Evolutionary conservation across 176 grass and related monocot species (phyloP), one percentile per base, ranked within the genome.

Genomic region (Ananas comosus): DNA sequence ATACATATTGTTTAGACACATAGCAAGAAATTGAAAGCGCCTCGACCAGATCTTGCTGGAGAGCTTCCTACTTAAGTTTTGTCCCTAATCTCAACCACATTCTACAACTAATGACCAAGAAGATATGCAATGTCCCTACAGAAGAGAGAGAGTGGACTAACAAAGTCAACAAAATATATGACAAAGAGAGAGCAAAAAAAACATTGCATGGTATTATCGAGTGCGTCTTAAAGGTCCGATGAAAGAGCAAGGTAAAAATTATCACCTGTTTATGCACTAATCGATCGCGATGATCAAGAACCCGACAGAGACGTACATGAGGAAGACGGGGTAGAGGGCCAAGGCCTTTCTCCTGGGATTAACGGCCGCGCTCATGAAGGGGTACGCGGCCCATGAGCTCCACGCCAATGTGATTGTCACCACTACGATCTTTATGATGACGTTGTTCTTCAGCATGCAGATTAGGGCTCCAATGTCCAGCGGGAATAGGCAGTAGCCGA

Each of bases 321-420:
- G 95, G 77, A 91, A 94, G 2, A 99, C 95, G 3, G 90, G 95
- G 79, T 99, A 94, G 18, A 86, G 67, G 49, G 95, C 90, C 72
- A 99, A 75, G 75, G 90, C 95, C 70, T 99, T 99, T 80, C 95
- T 89, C 71, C 95, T 91, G 76, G 87, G 90, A 79, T 88, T 91
- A 54, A 99, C 90, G 22, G 95, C 95, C 54, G 87, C 90, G 64
- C 95, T 99, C 95, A 99, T 99, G 82, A 99, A 99, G 1, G 95
- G 95, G 80, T 99, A 99, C 2, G 95, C 95, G 49, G 95, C 95
- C 95, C 95, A 99, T 49, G 90, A 94, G 74, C 95, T 99, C 95
- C 95, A 99, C 23, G 89, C 82, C 73, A 99, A 70, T 67, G 95
- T 78, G 51, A 99, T 33, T 5, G 80, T 79, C 71, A 99, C 95